These are phyloP conservation scores for Pleurotus eryngii DNA, from an alignment of 768 basidiomycete species.

Conservation along the genomic window DNA sequence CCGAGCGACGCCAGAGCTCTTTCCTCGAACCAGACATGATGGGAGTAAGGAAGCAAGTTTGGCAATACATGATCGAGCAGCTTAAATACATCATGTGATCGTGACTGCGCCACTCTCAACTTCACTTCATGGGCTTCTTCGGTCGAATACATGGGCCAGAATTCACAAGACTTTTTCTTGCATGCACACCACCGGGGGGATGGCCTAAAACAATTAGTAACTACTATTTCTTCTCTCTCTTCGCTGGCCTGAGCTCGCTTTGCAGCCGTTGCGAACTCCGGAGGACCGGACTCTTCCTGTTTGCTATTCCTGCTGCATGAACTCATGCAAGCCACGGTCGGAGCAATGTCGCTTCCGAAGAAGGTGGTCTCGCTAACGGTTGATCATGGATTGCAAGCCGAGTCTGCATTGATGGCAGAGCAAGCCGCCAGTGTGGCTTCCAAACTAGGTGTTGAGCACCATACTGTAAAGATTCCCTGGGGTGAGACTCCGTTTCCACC, in stretches of 20 bases:
- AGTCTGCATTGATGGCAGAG: slow-evolving; percentile 54
- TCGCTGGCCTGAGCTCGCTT: not conserved
- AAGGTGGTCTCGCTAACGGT: slow-evolving; percentile 58
- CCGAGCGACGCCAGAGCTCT: slow-evolving; percentile 7
- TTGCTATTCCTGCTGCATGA: slow-evolving; percentile 65
- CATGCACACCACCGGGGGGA: slow-evolving; percentile 44
- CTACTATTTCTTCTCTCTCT: not conserved
- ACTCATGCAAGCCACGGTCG: slow-evolving; percentile 27
- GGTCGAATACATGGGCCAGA: slow-evolving; percentile 25
- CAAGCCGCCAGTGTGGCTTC: slow-evolving; percentile 41
- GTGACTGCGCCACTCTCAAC: not conserved
- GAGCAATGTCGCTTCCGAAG: slow-evolving; percentile 13
- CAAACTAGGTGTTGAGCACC: slow-evolving; percentile 43
- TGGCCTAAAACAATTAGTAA: slow-evolving; percentile 50
- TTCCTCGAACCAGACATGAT: not conserved
- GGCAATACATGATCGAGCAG: not conserved
- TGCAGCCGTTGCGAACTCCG: slow-evolving; percentile 74
- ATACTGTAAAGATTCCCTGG: slow-evolving; percentile 55
- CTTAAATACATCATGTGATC: not conserved
- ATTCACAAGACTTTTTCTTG: slow-evolving; percentile 44
- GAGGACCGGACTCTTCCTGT: slow-evolving; percentile 81
- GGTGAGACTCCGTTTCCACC: slow-evolving; percentile 45
- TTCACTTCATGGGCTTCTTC: no score
- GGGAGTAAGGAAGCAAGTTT: not conserved
- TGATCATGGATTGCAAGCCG: slow-evolving; percentile 65